Evolutionary conservation across 495 filamentous ascomycete genomes (phyloP).

Genomic region (Penicillium mononematosum): DNA sequence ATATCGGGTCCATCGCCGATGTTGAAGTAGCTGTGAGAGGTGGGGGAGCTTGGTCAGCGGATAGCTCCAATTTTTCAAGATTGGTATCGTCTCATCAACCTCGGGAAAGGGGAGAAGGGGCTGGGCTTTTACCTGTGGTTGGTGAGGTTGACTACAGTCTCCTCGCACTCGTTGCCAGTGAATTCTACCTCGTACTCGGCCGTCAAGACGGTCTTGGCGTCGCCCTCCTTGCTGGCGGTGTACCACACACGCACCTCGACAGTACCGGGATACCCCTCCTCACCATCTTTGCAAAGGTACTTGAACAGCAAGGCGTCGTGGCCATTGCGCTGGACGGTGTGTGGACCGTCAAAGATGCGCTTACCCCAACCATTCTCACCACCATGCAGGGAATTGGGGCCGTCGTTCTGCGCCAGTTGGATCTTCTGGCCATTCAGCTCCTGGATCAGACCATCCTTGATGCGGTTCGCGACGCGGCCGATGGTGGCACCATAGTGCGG

Average conservation of each 20-base stretch:
- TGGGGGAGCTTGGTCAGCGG: not conserved
- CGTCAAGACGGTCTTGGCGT: conserved; percentile 61
- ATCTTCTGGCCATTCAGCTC: conserved; percentile 72
- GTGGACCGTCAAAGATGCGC: conserved; percentile 75
- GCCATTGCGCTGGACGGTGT: conserved; percentile 60
- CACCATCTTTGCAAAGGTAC: conserved; percentile 68
- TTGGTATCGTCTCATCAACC: not conserved
- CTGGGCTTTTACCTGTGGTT: conserved; percentile 74
- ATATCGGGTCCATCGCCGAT: conserved; percentile 65
- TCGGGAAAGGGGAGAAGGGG: not conserved
- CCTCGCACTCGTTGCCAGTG: conserved; percentile 69
- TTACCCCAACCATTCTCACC: conserved; percentile 83
- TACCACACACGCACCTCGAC: conserved; percentile 79
- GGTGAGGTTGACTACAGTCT: conserved; percentile 87
- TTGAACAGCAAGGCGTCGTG: conserved; percentile 76
- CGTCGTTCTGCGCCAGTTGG: conserved; percentile 69
- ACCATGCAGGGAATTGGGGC: conserved; percentile 78
- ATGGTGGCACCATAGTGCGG: conserved; percentile 92
- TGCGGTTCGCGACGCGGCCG: conserved; percentile 86
- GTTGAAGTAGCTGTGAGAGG: conserved; percentile 81
- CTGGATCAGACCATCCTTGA: conserved; percentile 67
- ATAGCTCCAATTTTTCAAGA: not conserved
- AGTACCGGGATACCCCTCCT: conserved; percentile 84
- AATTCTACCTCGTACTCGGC: conserved; percentile 90
- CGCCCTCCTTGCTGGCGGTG: conserved; percentile 64